These are phyloP conservation scores for Kwoniella sp. DNA, from an alignment of 768 basidiomycete species.

Conservation along the genomic window DNA sequence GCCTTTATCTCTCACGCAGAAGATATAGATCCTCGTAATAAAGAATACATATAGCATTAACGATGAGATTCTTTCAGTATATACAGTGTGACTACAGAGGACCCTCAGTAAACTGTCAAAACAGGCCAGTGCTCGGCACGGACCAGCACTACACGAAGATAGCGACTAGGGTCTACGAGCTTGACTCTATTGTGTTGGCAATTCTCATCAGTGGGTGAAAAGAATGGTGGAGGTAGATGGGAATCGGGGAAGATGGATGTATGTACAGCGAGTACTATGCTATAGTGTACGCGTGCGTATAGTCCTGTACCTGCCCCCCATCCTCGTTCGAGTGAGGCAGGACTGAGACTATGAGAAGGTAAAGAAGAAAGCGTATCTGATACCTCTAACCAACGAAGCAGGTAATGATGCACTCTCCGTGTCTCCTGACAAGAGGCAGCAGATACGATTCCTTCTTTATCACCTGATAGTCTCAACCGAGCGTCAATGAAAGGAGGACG, in stretches of 20 bases:
- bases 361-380: conserved; percentile 9
- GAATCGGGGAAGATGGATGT: conserved; percentile 4
- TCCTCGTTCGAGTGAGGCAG: too few species aligned
- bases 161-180: conserved; percentile 34
- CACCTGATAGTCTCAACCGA: not conserved
- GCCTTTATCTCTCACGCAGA: too few species aligned
- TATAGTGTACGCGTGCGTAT: too few species aligned
- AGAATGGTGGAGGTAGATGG: not conserved
- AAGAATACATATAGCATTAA: too few species aligned
- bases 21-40: too few species aligned
- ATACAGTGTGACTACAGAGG: not conserved
- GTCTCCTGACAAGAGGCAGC: not conserved
- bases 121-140: conserved; percentile 32
- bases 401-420: not conserved
- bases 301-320: too few species aligned
- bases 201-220: conserved; percentile 28
- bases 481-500: too few species aligned
- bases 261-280: too few species aligned
- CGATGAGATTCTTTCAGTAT: not conserved
- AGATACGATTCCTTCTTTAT: not conserved
- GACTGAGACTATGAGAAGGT: conserved; percentile 3
- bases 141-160: conserved; percentile 24
- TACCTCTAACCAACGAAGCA: not conserved
- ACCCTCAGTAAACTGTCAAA: conserved; percentile 33
- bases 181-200: conserved; percentile 35